These are phyloP conservation scores for Fragaria vesca DNA, from an alignment of 306 rosid genomes.

Conservation along the genomic window DNA sequence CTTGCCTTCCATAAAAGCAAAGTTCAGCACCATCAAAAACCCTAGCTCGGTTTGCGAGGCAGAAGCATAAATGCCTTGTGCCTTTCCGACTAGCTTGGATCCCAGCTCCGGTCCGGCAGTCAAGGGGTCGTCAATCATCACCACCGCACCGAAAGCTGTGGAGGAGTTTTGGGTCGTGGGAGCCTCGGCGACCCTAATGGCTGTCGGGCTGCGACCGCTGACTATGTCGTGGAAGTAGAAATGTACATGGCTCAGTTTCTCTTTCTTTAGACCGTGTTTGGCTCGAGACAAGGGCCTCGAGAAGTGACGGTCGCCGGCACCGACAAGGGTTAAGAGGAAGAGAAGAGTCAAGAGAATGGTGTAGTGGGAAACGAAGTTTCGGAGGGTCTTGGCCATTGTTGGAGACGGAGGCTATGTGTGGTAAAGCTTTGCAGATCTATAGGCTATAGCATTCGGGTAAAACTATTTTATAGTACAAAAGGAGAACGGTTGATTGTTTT, in stretches of 20 bases:
- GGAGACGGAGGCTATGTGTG: not conserved
- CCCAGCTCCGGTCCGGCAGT: constrained; percentile 38
- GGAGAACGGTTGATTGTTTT: not conserved
- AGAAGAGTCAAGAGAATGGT: constrained; percentile 5
- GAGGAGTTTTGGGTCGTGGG: constrained; percentile 22
- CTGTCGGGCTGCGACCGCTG: constrained; percentile 46
- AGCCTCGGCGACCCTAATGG: constrained; percentile 42
- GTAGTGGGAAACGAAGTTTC: not conserved
- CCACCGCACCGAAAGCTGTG: constrained; percentile 42
- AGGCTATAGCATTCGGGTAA: not conserved
- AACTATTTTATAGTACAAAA: not conserved
- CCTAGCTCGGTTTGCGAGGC: constrained; percentile 52
- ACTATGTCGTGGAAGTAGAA: constrained; percentile 54
- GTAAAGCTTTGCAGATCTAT: not conserved
- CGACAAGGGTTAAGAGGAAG: constrained; percentile 3
- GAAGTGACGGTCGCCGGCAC: constrained; percentile 7
- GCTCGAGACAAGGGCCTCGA: constrained; percentile 9
- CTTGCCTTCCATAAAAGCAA: constrained; percentile 53
- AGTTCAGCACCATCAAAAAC: constrained; percentile 52
- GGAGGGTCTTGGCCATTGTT: constrained; percentile 20
- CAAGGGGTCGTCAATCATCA: constrained; percentile 57
- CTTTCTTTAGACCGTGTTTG: constrained; percentile 28
- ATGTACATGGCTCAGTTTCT: constrained; percentile 48
- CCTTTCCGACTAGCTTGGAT: constrained; percentile 50
- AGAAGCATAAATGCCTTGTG: constrained; percentile 61